Evolutionary conservation across 1,284 basidiomycete species (phyloP), one percentile per base, ranked within the genome.

Genomic region (Tilletia walkeri): DNA sequence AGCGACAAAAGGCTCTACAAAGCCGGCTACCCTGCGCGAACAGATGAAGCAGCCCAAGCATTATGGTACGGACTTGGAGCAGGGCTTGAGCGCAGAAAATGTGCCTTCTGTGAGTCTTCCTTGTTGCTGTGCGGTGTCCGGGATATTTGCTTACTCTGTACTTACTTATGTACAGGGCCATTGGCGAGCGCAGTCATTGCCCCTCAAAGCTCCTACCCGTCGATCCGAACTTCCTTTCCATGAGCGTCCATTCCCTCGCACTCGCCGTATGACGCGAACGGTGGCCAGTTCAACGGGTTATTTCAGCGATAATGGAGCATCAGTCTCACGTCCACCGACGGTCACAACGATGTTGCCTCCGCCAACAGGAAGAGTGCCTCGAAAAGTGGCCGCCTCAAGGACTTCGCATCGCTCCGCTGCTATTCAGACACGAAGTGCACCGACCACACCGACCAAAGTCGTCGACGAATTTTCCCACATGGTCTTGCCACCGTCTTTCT

Each of bases 391-490:
- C 20, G 50, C 50, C 6, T 56, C 54, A 12, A 20, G 54, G 12
- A 34, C 54, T 4, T 56, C 54, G 34, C 54, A 56, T 2, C 54
- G 54, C 14, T 56, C 54, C 20, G 54, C 34, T 34, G 24, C 30
- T 2, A 2, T 16, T 3, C 36, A 38, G 34, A 39, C 59, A 16
- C 59, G 20, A 14, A 63, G 59, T 34, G 38, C 59, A 39, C 59
- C 59, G 1, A 38, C 34, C 50, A 53, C 59, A 20, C 34, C 59
- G 1, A 41, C 36, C 2, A 18, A 18, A 20, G 9, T 36, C 3
- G 18, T 41, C 16, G 59, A 63, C 36, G 36, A 38, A 39, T 63
- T 63, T n/a, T 38, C 59, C 1, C 59, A 63, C 59, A 63, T 63
- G 59, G 12, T 10, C 36, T 39, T 63, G 20, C 59, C 59, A 20